Evolutionary conservation across 2,329 filamentous ascomycete species (phyloP), one percentile per base, ranked within the genome.

Genomic region (Epichloe brachyelytri): DNA sequence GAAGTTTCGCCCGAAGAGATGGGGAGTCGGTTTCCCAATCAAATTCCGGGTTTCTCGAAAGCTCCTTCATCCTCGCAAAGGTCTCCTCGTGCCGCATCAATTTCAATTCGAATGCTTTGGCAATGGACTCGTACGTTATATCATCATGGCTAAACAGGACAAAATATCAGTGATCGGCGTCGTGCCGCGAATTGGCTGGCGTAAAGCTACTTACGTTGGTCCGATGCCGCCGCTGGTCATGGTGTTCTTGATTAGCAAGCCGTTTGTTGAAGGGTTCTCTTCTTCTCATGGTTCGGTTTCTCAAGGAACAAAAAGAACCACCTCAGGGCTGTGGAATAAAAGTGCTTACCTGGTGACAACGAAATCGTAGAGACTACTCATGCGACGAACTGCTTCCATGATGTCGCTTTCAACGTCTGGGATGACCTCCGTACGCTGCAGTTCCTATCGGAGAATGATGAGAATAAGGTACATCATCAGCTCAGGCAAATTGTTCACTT

Each of bases 71-170:
- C 62, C 84, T 82, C 56, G 80, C 77, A 59, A 85, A 86, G 0
- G 90, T 83, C 52, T 80, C 79, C 43, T 87, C 71, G 71, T 97
- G 88, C 30, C 95, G 76, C 58, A 83, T 78, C 17, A 97, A 73
- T 14, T 83, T 79, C 7, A 96, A 74, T 43, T 74, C 71, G 65
- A 96, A 97, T 7, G 90, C 93, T 65, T 88, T 89, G 56, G 88
- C 90, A 65, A 98, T 94, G 39, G 88, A 91, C 63, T 86, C 77
- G 71, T 98, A 98, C 26, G 93, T 97, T 59, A 97, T 97, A 65
- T 98, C 93, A 68, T 98, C 93, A 72, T 97, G 91, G 51, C 88
- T 94, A 50, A 43, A 43, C 46, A 38, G 49, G 64, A 6, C 14
- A 38, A 6, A 14, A n/a, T 30, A 10, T 30, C 8, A 30, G 26